A percentile compares a stretch with the other conserved stretches of the same genome.
These are phyloP conservation scores for Colletotrichum lini DNA, from an alignment of 2,329 filamentous ascomycete species.

Conservation along the genomic window DNA sequence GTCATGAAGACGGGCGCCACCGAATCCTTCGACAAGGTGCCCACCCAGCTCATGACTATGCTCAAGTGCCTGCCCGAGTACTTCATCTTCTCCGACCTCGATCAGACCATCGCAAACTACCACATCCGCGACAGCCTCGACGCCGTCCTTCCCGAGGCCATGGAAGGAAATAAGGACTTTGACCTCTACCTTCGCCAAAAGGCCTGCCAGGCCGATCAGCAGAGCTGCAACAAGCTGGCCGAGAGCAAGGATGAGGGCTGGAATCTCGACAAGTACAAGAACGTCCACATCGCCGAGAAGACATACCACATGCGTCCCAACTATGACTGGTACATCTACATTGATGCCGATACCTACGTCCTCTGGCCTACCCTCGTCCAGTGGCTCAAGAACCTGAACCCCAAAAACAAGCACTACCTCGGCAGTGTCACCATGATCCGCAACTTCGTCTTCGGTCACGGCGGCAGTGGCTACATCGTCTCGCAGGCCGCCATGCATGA, in stretches of 20 bases:
- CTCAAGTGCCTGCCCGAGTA: conserved; percentile 65
- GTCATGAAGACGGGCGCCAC: conserved; percentile 72
- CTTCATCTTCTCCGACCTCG: conserved; percentile 72
- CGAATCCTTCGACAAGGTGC: conserved; percentile 65
- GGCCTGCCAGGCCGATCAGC: conserved; percentile 60
- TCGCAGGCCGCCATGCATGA: conserved; percentile 66
- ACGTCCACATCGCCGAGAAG: conserved; percentile 71
- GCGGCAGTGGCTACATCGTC: conserved; percentile 69
- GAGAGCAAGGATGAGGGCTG: conserved; percentile 57
- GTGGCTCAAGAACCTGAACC: conserved; percentile 63
- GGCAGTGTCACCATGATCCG: conserved; percentile 63
- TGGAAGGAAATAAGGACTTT: conserved; percentile 64
- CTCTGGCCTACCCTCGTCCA: conserved; percentile 66
- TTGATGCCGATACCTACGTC: conserved; percentile 72
- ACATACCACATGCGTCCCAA: conserved; percentile 63
- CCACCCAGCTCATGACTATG: conserved; percentile 68
- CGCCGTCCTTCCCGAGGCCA: conserved; percentile 58
- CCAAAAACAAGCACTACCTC: conserved; percentile 61
- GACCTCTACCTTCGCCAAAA: conserved; percentile 62
- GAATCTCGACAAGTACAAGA: conserved; percentile 75
- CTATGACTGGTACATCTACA: conserved; percentile 72
- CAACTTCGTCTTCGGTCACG: conserved; percentile 65
- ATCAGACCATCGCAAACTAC: conserved; percentile 61
- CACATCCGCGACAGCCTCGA: conserved; percentile 63
- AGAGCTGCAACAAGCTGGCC: conserved; percentile 58